Percentiles rank a stretch among this genome's conserved stretches.
Evolutionary conservation across 2,329 filamentous ascomycete species (phyloP).

Genomic region (Exophiala alcalophila): DNA sequence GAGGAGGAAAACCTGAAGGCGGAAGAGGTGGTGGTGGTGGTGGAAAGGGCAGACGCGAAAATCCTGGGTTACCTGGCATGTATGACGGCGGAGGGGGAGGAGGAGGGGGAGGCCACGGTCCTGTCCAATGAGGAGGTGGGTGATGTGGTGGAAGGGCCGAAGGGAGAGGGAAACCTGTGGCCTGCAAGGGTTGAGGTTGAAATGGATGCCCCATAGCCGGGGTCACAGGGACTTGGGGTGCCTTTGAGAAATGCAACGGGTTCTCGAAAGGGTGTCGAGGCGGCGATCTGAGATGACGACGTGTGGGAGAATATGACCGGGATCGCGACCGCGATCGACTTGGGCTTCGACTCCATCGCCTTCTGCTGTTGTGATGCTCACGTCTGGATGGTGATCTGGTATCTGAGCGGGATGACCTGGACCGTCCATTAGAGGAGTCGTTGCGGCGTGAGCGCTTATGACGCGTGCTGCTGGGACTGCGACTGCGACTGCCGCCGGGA

Average conservation of each 20-base stretch:
- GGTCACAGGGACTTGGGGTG: conserved; percentile 7
- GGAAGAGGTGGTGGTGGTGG: conserved; percentile 12
- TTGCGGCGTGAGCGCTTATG: conserved; percentile 42
- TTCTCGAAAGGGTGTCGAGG: too few relatives aligned
- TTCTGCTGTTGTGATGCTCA: conserved; percentile 5
- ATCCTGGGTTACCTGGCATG: conserved; percentile 11
- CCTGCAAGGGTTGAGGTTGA: conserved; percentile 10
- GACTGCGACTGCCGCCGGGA: conserved; percentile 29
- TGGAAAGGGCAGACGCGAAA: conserved; percentile 10
- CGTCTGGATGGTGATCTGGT: conserved; percentile 33
- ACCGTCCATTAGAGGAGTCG: conserved; percentile 35
- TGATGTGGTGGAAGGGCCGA: conserved; percentile 2
- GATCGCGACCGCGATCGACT: conserved; percentile 27
- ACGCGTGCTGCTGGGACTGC: conserved; percentile 46
- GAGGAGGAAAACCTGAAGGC: conserved; percentile 5
- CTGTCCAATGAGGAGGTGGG: conserved; percentile 27
- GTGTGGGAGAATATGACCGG: conserved; percentile 10
- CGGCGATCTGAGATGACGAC: not conserved
- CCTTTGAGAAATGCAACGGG: conserved; percentile 24
- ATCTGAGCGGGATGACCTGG: conserved; percentile 30
- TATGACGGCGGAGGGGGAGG: conserved; percentile 29
- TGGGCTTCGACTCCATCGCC: conserved; percentile 11
- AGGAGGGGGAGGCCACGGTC: conserved; percentile 30
- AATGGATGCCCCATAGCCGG: conserved; percentile 6
- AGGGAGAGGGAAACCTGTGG: conserved; percentile 3